Conservation (phyloP, 257 asterid species). For the Pogostemon cablin region DNA sequence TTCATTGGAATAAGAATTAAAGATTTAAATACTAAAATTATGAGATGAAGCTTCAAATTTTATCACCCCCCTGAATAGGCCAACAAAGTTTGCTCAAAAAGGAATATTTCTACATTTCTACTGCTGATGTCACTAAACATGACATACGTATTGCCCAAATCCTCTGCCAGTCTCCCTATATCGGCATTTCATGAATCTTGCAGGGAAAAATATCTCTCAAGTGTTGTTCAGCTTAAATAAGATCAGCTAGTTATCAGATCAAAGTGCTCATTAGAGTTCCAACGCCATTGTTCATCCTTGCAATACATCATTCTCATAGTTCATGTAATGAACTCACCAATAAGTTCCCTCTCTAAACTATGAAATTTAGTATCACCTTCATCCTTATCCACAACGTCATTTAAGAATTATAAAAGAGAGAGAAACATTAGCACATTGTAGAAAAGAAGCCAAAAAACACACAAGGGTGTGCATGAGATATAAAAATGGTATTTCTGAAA, state of each 20-base stretch:
- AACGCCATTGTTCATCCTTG: not conserved
- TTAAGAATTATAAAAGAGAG: slow-evolving; percentile 1
- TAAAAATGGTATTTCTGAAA: not conserved
- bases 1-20: not conserved
- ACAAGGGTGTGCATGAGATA: not conserved
- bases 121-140: not conserved
- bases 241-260: not conserved
- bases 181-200: not conserved
- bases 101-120: not conserved
- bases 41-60: not conserved
- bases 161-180: not conserved
- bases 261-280: not conserved
- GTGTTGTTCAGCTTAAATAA: not conserved
- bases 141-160: not conserved
- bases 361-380: not conserved
- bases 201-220: not conserved
- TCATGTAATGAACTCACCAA: not conserved
- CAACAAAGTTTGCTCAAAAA: not conserved
- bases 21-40: not conserved
- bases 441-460: slow-evolving; percentile 5
- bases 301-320: not conserved
- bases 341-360: not conserved
- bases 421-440: not conserved
- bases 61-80: not conserved
- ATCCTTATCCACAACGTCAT: not conserved